Conservation (phyloP, 495 filamentous ascomycete species). For the Penicillium daleae region DNA sequence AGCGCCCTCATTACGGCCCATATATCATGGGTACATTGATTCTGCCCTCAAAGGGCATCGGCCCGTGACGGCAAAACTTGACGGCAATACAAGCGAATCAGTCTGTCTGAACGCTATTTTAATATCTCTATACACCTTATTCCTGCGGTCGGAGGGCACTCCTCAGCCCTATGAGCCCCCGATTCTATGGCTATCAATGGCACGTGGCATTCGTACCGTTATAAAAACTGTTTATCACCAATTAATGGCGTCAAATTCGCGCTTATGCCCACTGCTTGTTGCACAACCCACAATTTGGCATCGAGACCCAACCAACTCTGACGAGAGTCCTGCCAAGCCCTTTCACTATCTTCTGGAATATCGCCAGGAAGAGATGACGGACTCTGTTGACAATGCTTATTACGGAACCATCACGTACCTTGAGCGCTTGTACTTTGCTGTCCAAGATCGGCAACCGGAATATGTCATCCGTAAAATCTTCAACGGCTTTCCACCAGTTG, state of each 20-base stretch:
- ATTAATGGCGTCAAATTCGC: constrained; percentile 15
- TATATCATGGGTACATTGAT: constrained; percentile 30
- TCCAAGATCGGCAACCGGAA: constrained; percentile 26
- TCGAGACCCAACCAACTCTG: background rate
- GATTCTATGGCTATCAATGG: constrained; percentile 25
- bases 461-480: constrained; percentile 36
- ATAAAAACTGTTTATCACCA: constrained; percentile 18
- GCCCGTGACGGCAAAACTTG: constrained; percentile 16
- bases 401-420: constrained; percentile 36
- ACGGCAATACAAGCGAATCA: constrained; percentile 19
- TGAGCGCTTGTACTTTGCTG: constrained; percentile 33
- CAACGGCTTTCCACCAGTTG: constrained; percentile 41
- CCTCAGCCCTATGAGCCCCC: constrained; percentile 25
- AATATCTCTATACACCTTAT: constrained; percentile 27
- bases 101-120: constrained; percentile 25
- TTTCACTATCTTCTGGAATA: constrained; percentile 26
- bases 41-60: constrained; percentile 24
- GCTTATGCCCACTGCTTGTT: constrained; percentile 20
- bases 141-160: constrained; percentile 25
- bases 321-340: constrained; percentile 13
- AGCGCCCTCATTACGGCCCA: constrained; percentile 21
- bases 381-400: constrained; percentile 37
- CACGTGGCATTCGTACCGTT: constrained; percentile 26
- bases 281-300: constrained; percentile 21
- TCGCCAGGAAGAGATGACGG: constrained; percentile 24